Evolutionary conservation across 1,284 basidiomycete species (phyloP), one percentile per base, ranked within the genome.

Genomic region (Sparassis latifolia): DNA sequence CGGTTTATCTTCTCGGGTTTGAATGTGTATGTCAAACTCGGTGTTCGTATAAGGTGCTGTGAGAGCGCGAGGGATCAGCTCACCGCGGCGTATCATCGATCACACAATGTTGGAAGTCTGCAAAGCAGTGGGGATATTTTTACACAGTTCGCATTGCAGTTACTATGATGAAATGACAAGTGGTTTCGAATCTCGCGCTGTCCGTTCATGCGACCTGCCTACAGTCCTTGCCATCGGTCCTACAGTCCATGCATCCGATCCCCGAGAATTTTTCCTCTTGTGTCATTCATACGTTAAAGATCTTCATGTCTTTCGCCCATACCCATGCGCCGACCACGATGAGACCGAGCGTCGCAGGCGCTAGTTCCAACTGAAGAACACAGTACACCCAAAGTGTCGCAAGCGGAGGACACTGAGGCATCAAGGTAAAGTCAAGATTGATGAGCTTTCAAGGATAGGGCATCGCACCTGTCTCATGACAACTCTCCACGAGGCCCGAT

Each of bases 341-440:
- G n/a, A 90, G 69, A 56, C 77, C 81, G 29, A 79, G 52, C 2
- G 80, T 68, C 4, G 86, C 82, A n/a, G 78, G 77, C 2, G 71
- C 72, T 29, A 90, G 65, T 48, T 83, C 77, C 27, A 89, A 71
- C 54, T 87, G 83, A 6, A 87, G 70, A 43, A 89, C 70, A 2
- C 77, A 73, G 58, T 86, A 90, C 9, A 89, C 70, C 87, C 88
- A 90, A 4, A 84, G 60, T 0, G 86, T 89, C 4, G 82, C 82
- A 42, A 89, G 67, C 27, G 89, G 84, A 27, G 87, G 86, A 54
- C 77, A 77, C 87, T 90, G 57, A 20, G 33, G 48, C n/a, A 3
- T 3, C 38, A 10, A 10, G 32, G 27, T 10, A 7, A 12, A 44
- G 35, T 32, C 20, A 10, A 6, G 35, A 20, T 33, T 45, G 44